Evolutionary conservation across 2,329 filamentous ascomycete species (phyloP), one percentile per base, ranked within the genome.

Genomic region (Eurotiales sp.): DNA sequence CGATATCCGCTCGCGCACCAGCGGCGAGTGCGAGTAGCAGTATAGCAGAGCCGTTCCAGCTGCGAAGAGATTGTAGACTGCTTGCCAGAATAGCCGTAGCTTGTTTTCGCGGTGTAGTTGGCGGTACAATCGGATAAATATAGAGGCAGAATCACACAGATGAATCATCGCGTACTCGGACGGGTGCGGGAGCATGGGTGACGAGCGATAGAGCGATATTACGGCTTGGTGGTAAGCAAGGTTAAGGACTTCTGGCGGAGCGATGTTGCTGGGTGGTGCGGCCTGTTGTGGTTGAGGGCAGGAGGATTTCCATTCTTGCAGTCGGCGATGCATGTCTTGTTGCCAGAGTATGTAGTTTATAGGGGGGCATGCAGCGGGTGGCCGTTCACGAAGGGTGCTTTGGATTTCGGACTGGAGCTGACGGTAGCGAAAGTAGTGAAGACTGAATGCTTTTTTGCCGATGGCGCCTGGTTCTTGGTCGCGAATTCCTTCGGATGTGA

Each of bases 371-470:
- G 39, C 39, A 21, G 39, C 39, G 22, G 39, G 39, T 25, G 14
- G 7, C 17, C 7, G 15, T n/a, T 41, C 39, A n/a, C n/a, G 39
- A 12, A 41, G 39, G 14, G 39, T 41, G 10, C 7, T 25, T 25
- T 41, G 39, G 15, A 41, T 41, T 19, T 41, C 39, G 17, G 39
- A 41, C 23, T 41, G 39, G 10, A 41, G 39, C 15, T 41, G 39
- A n/a, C 39, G 39, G 39, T 41, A 41, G 11, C 39, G 39, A 19
- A 41, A 41, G 17, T 41, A 41, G 15, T 41, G 23, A 41, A 41
- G 19, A n/a, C 39, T 41, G n/a, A 41, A 41, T 3, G 39, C 39
- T 41, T 41, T 41, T 19, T 41, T 41, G 12, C 39, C 15, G 10
- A 41, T 22, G 7, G 39, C 19, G 17, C 19, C 23, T 14, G 17